Conservation (phyloP, 345 rosid species). For the Euphorbia lathyris region DNA sequence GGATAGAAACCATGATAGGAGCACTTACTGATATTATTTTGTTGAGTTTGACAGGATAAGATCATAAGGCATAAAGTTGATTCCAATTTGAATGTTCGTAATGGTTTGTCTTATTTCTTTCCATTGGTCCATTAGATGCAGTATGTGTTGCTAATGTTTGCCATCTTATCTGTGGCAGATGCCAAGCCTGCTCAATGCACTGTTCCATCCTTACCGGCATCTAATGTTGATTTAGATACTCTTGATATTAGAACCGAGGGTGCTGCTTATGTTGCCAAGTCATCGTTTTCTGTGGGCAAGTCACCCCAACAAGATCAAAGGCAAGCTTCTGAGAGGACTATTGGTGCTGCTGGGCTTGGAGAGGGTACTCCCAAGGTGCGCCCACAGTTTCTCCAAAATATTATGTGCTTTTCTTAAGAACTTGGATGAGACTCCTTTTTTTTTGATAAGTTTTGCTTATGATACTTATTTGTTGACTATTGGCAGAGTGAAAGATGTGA, state of each 20-base stretch:
- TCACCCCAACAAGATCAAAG: slow-evolving; percentile 48
- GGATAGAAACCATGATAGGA: neutral
- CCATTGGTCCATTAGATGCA: neutral
- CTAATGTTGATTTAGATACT: slow-evolving; percentile 21
- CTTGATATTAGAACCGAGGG: slow-evolving; percentile 26
- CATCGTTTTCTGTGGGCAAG: slow-evolving; percentile 49
- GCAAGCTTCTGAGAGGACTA: slow-evolving; percentile 38
- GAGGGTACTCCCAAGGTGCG: slow-evolving; percentile 94
- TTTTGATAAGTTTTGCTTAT: slow-evolving; percentile 11
- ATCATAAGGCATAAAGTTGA: neutral
- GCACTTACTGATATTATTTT: neutral
- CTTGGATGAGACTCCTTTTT: neutral
- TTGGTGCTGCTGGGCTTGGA: slow-evolving; percentile 73
- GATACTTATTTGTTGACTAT: slow-evolving; percentile 19
- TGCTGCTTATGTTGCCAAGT: slow-evolving; percentile 38
- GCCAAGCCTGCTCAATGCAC: slow-evolving; percentile 25
- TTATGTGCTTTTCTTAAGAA: neutral
- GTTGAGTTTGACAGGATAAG: neutral
- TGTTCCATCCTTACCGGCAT: slow-evolving; percentile 28
- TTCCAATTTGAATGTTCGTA: neutral
- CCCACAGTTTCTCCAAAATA: slow-evolving; percentile 6
- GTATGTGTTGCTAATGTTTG: neutral
- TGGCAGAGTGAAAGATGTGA: slow-evolving; percentile 83
- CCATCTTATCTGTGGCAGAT: slow-evolving; percentile 20
- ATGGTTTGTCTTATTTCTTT: neutral